phyloP scores from a whole-genome alignment of 2,329 filamentous ascomycete species.

The Cladosporium colombiae region DNA sequence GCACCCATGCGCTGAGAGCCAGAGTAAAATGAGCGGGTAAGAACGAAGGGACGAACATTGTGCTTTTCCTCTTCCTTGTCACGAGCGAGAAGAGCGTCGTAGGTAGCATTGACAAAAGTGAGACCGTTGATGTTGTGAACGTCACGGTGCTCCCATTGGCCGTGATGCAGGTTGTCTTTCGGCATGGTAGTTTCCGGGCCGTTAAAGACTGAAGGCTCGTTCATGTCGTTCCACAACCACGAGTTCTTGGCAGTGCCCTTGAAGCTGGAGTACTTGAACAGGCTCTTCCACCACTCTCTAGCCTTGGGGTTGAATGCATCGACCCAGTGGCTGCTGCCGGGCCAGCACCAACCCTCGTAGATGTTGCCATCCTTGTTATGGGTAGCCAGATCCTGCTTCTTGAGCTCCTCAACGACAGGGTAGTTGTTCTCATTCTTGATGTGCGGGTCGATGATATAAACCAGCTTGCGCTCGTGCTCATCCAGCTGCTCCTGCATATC shows the following conservation, averaged over 20 bases:
- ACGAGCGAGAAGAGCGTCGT: slow-evolving; percentile 77
- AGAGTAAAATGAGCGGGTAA: slow-evolving; percentile 89
- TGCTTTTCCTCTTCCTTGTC: slow-evolving; percentile 73
- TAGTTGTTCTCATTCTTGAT: slow-evolving; percentile 91
- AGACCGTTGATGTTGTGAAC: slow-evolving; percentile 94
- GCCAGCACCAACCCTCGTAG: slow-evolving; percentile 99
- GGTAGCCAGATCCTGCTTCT: slow-evolving; percentile 78
- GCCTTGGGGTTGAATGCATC: slow-evolving; percentile 95
- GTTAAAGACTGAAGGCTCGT: slow-evolving; percentile 98
- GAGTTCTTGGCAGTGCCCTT: slow-evolving; percentile 83
- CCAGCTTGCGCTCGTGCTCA: slow-evolving; percentile 81
- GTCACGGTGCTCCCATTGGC: slow-evolving; percentile 94
- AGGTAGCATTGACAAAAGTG: slow-evolving; percentile 94
- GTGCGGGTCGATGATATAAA: slow-evolving; percentile 93
- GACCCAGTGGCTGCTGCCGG: slow-evolving; percentile 93
- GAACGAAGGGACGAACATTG: slow-evolving; percentile 73
- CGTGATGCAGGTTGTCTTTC: slow-evolving; percentile 92
- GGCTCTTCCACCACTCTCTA: slow-evolving; percentile 82
- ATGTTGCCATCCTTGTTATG: slow-evolving; percentile 86
- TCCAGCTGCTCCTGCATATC: slow-evolving; percentile 88
- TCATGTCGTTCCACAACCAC: slow-evolving; percentile 99
- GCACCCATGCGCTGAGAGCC: slow-evolving; percentile 87
- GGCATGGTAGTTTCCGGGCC: slow-evolving; percentile 98
- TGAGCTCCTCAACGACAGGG: slow-evolving; percentile 74
- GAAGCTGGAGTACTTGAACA: slow-evolving; percentile 88